These are phyloP conservation scores for Cudoniella acicularis DNA, from an alignment of 495 filamentous ascomycete genomes.

Conservation along the genomic window DNA sequence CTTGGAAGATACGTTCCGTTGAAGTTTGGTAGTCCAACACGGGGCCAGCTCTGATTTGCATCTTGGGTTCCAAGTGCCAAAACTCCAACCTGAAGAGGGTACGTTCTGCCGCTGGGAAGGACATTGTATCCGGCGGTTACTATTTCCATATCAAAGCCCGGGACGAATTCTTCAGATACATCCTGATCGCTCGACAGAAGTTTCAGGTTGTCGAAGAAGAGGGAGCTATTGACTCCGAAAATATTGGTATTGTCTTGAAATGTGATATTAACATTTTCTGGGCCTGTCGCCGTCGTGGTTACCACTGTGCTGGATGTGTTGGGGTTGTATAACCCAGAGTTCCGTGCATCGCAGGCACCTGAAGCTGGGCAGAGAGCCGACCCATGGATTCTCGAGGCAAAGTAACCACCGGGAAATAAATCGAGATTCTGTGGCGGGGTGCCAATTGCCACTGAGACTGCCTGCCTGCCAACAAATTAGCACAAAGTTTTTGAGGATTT, in stretches of 20 bases:
- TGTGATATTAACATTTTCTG: background rate
- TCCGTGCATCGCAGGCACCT: background rate
- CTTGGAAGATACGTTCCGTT: conserved; percentile 33
- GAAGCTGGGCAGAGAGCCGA: background rate
- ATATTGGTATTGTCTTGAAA: background rate
- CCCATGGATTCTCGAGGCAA: background rate
- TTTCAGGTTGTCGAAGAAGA: background rate
- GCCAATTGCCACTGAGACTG: background rate
- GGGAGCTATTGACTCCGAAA: background rate
- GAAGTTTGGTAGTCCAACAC: background rate
- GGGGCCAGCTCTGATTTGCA: conserved; percentile 24
- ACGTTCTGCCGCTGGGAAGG: background rate
- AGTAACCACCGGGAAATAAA: background rate
- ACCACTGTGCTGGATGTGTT: background rate
- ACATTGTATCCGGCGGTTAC: background rate
- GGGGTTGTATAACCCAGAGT: background rate
- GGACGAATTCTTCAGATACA: background rate
- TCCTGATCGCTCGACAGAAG: background rate
- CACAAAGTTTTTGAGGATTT: background rate
- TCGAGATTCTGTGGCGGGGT: background rate
- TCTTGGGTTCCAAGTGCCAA: background rate
- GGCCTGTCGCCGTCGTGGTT: background rate
- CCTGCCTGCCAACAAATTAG: background rate
- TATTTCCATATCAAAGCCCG: background rate
- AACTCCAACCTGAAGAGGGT: background rate